Percentiles rank a stretch among this genome's conserved stretches.
Evolutionary conservation across 2,329 filamentous ascomycete genomes (phyloP).

Genomic region (Monosporascus cannonballus): DNA sequence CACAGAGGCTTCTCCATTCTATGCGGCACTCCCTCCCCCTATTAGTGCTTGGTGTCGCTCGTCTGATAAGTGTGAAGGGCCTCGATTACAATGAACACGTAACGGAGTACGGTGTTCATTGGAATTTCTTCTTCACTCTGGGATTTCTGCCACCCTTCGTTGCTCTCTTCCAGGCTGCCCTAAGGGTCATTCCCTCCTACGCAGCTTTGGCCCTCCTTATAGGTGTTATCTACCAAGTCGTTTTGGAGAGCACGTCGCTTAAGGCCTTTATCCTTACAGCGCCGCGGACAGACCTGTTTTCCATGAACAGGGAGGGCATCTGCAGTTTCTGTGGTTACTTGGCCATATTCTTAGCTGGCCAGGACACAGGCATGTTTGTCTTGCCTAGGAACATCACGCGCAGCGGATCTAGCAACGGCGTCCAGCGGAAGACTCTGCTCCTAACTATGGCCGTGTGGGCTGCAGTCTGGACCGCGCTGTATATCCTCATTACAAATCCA

Average conservation of each 20-base stretch:
- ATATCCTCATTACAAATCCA: slow-evolving; percentile 62
- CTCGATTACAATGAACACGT: slow-evolving; percentile 96
- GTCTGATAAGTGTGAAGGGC: slow-evolving; percentile 85
- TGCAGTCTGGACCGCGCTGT: slow-evolving; percentile 63
- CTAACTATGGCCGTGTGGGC: slow-evolving; percentile 60
- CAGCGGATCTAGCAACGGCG: slow-evolving; percentile 33
- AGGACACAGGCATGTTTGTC: slow-evolving; percentile 73
- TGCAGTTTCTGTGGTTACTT: slow-evolving; percentile 93
- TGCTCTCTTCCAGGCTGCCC: slow-evolving; percentile 69
- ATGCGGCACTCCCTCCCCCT: slow-evolving; percentile 79
- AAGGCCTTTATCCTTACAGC: slow-evolving; percentile 79
- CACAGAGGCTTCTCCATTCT: slow-evolving; percentile 56
- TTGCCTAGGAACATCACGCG: slow-evolving; percentile 55
- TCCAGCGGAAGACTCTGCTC: slow-evolving; percentile 53
- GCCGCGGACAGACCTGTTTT: slow-evolving; percentile 70
- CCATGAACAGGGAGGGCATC: slow-evolving; percentile 91
- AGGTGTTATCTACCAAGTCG: slow-evolving; percentile 64
- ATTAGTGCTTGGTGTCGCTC: slow-evolving; percentile 69
- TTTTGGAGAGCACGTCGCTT: slow-evolving; percentile 70
- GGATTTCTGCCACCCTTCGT: slow-evolving; percentile 84
- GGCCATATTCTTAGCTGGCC: slow-evolving; percentile 87
- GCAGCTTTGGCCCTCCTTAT: slow-evolving; percentile 67
- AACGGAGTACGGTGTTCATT: slow-evolving; percentile 95
- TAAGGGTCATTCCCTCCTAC: slow-evolving; percentile 68
- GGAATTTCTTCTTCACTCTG: slow-evolving; percentile 99